A percentile compares a stretch with the other conserved stretches of the same genome.
These are phyloP conservation scores for Cercospora janseana DNA, from an alignment of 2,329 filamentous ascomycete genomes.

Conservation along the genomic window DNA sequence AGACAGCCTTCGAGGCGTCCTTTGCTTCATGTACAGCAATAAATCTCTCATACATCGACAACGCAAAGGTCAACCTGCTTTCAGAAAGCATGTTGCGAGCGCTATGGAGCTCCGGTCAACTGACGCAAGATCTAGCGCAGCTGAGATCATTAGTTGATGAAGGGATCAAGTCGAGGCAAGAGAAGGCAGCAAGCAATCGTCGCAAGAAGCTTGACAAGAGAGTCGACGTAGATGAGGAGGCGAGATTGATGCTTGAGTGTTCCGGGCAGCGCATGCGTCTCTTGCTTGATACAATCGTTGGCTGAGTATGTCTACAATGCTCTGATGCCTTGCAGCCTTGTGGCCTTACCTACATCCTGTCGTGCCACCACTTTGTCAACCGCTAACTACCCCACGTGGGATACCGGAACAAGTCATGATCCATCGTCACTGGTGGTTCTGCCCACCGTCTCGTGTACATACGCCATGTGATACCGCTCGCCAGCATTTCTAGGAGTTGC, in stretches of 20 bases:
- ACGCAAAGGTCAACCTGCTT: slow-evolving; percentile 68
- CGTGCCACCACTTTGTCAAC: slow-evolving; percentile 10
- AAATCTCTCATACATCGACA: slow-evolving; percentile 60
- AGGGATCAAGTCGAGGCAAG: slow-evolving; percentile 54
- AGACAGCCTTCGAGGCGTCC: slow-evolving; percentile 54
- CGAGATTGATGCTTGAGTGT: slow-evolving; percentile 36
- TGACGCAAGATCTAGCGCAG: slow-evolving; percentile 6
- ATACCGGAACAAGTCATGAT: slow-evolving; percentile 6
- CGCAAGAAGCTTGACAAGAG: slow-evolving; percentile 45
- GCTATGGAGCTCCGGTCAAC: slow-evolving; percentile 41
- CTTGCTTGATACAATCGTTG: slow-evolving; percentile 15
- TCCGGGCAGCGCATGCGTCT: slow-evolving; percentile 34
- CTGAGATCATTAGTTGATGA: slow-evolving; percentile 44
- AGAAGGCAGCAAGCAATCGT: slow-evolving; percentile 46
- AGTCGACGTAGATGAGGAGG: slow-evolving; percentile 39
- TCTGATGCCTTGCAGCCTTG: too few relatives aligned
- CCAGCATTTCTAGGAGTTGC: slow-evolving; percentile 7
- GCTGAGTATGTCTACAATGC: not conserved
- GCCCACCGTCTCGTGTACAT: slow-evolving; percentile 1
- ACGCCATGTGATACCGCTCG: slow-evolving; percentile 15
- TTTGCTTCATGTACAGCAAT: slow-evolving; percentile 67
- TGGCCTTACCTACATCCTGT: not conserved
- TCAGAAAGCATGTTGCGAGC: slow-evolving; percentile 64
- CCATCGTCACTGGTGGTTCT: slow-evolving; percentile 10
- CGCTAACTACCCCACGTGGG: slow-evolving; percentile 8